phyloP scores from a whole-genome alignment of 23 red algal species.

The Pyropia yezoensis region DNA sequence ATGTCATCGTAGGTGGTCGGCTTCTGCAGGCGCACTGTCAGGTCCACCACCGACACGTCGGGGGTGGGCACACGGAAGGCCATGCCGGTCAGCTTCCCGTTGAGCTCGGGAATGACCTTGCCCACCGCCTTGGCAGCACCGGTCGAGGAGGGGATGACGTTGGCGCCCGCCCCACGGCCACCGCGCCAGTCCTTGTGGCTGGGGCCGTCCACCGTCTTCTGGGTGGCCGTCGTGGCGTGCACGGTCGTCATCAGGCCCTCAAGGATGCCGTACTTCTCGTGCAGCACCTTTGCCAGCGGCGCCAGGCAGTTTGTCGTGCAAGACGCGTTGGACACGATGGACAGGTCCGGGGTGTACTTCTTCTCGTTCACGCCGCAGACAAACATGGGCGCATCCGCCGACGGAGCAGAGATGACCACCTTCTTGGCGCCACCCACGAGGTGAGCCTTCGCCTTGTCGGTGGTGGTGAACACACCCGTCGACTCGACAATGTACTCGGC shows the following conservation, averaged over 20 bases:
- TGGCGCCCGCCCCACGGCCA: slow-evolving; percentile 78
- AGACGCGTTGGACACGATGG: slow-evolving; percentile 95
- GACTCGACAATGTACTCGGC: slow-evolving; percentile 98
- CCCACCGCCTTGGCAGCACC: slow-evolving; percentile 99
- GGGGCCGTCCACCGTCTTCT: slow-evolving; percentile 99
- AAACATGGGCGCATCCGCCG: slow-evolving; percentile 99
- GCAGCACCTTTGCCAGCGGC: slow-evolving; percentile 90
- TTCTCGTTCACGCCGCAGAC: slow-evolving; percentile 94
- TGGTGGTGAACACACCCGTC: slow-evolving; percentile 97
- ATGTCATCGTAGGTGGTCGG: slow-evolving; percentile 95
- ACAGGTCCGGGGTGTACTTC: slow-evolving; percentile 88
- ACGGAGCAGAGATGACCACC: slow-evolving; percentile 98
- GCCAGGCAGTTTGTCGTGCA: slow-evolving; percentile 99
- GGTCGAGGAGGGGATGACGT: slow-evolving; percentile 93
- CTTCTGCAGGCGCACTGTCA: slow-evolving; percentile 77
- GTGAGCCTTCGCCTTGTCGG: slow-evolving; percentile 90
- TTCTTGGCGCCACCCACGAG: slow-evolving; percentile 95
- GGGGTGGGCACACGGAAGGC: slow-evolving; percentile 96
- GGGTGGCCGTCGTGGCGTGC: slow-evolving; percentile 96
- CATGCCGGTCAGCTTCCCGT: slow-evolving; percentile 99
- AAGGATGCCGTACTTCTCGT: slow-evolving; percentile 93
- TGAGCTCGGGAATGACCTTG: slow-evolving; percentile 97
- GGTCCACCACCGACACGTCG: slow-evolving; percentile 96
- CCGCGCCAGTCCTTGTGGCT: slow-evolving; percentile 96
- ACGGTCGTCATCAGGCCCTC: slow-evolving; percentile 99